A percentile compares a stretch with the other conserved stretches of the same genome.
Evolutionary conservation across 495 filamentous ascomycete species (phyloP).

Genomic region (Talaromyces borbonicus): DNA sequence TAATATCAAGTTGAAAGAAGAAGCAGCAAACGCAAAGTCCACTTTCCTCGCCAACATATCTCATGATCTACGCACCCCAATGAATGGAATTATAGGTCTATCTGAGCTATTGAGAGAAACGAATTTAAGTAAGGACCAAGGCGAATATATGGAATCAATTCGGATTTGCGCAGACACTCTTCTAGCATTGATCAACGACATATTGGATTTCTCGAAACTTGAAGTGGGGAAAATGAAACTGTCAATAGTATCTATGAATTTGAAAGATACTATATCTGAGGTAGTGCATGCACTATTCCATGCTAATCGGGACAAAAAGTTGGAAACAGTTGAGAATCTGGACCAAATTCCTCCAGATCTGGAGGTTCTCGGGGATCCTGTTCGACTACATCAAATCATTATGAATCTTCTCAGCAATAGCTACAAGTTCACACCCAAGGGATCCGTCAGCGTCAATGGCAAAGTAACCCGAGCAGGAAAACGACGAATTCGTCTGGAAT

Average conservation of each 20-base stretch:
- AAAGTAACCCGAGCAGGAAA: conserved; percentile 58
- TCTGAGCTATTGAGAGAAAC: conserved; percentile 78
- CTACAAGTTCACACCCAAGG: conserved; percentile 86
- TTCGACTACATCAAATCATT: conserved; percentile 83
- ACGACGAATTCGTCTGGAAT: conserved; percentile 61
- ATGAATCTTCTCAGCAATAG: conserved; percentile 90
- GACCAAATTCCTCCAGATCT: conserved; percentile 55
- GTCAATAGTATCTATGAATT: conserved; percentile 72
- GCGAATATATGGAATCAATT: conserved; percentile 87
- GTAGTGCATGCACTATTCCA: conserved; percentile 82
- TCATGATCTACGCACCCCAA: conserved; percentile 75
- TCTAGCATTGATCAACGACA: conserved; percentile 87
- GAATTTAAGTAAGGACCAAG: conserved; percentile 65
- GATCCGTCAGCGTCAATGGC: conserved; percentile 71
- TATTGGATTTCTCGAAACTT: conserved; percentile 86
- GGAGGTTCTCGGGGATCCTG: conserved; percentile 82
- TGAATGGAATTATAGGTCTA: conserved; percentile 86
- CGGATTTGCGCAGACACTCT: conserved; percentile 82
- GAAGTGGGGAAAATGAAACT: conserved; percentile 95
- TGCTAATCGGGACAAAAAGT: conserved; percentile 66
- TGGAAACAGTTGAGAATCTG: conserved; percentile 64
- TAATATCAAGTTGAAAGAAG: conserved; percentile 81
- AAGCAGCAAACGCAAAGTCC: conserved; percentile 81
- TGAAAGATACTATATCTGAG: conserved; percentile 77
- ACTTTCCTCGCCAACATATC: conserved; percentile 95